phyloP scores from a whole-genome alignment of 805 yeast species.

The Yamadazyma philogaea region DNA sequence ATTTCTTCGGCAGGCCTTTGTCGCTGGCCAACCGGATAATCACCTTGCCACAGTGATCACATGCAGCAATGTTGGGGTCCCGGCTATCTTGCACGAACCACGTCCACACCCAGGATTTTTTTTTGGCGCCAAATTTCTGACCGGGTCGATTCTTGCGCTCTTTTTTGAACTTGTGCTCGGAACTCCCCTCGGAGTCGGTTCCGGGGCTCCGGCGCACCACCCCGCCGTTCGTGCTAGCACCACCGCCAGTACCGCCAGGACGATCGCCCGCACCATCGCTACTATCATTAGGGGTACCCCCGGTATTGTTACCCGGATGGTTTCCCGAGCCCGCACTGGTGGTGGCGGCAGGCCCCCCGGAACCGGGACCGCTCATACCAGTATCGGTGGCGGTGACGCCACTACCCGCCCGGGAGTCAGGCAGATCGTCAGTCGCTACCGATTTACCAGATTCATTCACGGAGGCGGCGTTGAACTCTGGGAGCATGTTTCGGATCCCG shows the following conservation, averaged over 20 bases:
- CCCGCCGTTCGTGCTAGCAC: not conserved
- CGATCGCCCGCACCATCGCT: not conserved
- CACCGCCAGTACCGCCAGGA: not conserved
- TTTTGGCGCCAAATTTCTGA: slow-evolving; percentile 57
- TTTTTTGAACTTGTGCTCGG: too few relatives aligned
- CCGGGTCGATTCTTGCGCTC: slow-evolving; percentile 49
- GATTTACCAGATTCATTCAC: too few relatives aligned
- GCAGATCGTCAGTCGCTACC: too few relatives aligned
- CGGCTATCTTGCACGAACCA: slow-evolving; percentile 54
- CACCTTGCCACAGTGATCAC: slow-evolving; percentile 52
- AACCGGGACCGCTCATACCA: not conserved
- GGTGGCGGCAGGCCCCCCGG: not conserved
- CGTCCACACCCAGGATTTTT: slow-evolving; percentile 61
- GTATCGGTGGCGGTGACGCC: not conserved
- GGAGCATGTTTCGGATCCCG: too few relatives aligned
- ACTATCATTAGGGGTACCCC: not conserved
- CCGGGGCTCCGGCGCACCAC: too few relatives aligned
- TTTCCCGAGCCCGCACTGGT: not conserved
- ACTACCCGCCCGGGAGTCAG: too few relatives aligned
- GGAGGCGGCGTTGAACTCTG: too few relatives aligned
- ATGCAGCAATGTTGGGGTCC: slow-evolving; percentile 50
- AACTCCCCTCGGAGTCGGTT: too few relatives aligned
- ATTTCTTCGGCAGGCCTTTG: slow-evolving; percentile 58
- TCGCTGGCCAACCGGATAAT: slow-evolving; percentile 49
- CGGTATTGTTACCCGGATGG: not conserved